A percentile compares a stretch with the other conserved stretches of the same genome.
Conservation (phyloP, 2,329 filamentous ascomycete genomes). For the Aspergillus brunneoviolaceus region DNA sequence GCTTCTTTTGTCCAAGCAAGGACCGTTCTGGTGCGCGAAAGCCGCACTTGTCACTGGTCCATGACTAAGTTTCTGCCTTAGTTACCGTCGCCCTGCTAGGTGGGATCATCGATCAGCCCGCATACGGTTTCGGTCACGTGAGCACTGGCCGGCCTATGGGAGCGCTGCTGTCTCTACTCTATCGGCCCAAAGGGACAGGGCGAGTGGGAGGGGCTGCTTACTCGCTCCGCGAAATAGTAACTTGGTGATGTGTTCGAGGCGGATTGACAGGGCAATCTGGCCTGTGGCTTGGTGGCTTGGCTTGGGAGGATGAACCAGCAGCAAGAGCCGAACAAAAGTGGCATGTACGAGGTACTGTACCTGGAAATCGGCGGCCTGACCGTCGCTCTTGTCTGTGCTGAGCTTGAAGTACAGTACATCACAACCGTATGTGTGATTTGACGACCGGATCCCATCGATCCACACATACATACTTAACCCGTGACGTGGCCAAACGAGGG, state of each 20-base stretch:
- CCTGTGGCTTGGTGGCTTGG: neutral
- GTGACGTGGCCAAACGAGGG: constrained; percentile 23
- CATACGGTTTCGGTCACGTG: constrained; percentile 25
- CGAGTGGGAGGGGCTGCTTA: constrained; percentile 12
- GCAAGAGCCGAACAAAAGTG: neutral
- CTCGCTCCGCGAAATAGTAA: constrained; percentile 6
- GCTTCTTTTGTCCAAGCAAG: neutral
- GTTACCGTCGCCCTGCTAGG: constrained; percentile 18
- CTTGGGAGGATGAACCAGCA: neutral
- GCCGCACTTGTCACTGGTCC: neutral
- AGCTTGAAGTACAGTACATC: constrained; percentile 6
- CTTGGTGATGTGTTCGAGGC: no score
- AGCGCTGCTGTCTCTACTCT: constrained; percentile 5
- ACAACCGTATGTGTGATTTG: constrained; percentile 8
- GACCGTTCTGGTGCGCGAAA: neutral
- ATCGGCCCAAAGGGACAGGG: constrained; percentile 11
- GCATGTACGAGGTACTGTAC: neutral
- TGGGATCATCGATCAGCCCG: constrained; percentile 28
- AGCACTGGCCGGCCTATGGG: constrained; percentile 16
- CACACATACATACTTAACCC: neutral
- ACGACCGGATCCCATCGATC: neutral
- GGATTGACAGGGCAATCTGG: neutral
- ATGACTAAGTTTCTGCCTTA: constrained; percentile 8
- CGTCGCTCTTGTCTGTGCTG: neutral
- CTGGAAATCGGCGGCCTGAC: neutral